Percentiles rank a stretch among this genome's conserved stretches.
These are phyloP conservation scores for Metschnikowia lochheadii DNA, from an alignment of 805 yeast genomes.

Conservation along the genomic window DNA sequence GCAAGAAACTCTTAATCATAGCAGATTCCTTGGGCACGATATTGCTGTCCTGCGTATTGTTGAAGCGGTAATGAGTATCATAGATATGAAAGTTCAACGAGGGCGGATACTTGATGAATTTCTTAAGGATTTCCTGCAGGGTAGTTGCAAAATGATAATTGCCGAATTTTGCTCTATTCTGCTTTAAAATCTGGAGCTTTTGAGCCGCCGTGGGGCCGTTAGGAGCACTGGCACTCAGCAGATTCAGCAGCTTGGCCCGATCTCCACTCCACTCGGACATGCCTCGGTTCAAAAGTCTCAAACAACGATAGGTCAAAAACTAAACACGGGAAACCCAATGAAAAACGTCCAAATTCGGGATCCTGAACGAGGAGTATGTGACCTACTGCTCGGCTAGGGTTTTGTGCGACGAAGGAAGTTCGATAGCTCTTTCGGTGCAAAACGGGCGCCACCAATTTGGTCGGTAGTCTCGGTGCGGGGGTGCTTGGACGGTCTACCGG, in stretches of 20 bases:
- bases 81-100: conserved; percentile 86
- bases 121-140: conserved; percentile 65
- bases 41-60: conserved; percentile 79
- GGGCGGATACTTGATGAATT: conserved; percentile 73
- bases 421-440: neutral
- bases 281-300: too few relatives aligned
- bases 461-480: neutral
- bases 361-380: neutral
- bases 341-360: neutral
- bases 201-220: conserved; percentile 14
- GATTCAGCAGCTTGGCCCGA: neutral
- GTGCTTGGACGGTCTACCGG: neutral
- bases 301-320: too few relatives aligned
- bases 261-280: conserved; percentile 1
- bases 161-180: conserved; percentile 23
- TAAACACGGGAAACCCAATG: too few relatives aligned
- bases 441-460: neutral
- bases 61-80: conserved; percentile 87
- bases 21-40: conserved; percentile 73
- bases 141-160: conserved; percentile 64
- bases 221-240: neutral
- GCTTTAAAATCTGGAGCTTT: conserved; percentile 17
- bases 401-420: neutral
- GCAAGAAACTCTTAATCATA: conserved; percentile 72
- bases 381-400: neutral